A percentile compares a stretch with the other conserved stretches of the same genome.
Evolutionary conservation across 169 alveolate species (phyloP).

Genomic region (Ophryocystis elektroscirrha): DNA sequence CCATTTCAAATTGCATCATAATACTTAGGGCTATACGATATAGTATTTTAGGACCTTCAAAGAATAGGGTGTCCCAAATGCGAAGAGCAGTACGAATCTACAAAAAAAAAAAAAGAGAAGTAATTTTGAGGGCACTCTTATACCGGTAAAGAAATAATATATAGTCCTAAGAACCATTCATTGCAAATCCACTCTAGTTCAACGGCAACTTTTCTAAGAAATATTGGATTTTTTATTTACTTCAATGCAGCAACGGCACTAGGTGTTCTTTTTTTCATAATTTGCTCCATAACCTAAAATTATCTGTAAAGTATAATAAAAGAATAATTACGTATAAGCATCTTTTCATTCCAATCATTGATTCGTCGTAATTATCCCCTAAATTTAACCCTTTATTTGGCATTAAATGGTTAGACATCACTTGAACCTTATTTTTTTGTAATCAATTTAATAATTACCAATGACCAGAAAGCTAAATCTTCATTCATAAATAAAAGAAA

Average conservation of each 20-base stretch:
- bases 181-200: not conserved
- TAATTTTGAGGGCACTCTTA: not conserved
- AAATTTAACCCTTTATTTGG: too few species aligned
- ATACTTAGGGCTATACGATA: conserved; percentile 37
- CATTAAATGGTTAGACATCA: too few species aligned
- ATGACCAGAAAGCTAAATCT: conserved; percentile 51
- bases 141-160: not conserved
- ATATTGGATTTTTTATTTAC: not conserved
- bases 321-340: too few species aligned
- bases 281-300: too few species aligned
- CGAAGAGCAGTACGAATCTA: conserved; percentile 44
- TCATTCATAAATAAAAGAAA: conserved; percentile 43
- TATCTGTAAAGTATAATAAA: too few species aligned
- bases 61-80: conserved; percentile 47
- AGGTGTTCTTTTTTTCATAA: too few species aligned
- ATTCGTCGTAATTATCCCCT: too few species aligned
- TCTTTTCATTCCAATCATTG: too few species aligned
- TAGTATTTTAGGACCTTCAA: conserved; percentile 50
- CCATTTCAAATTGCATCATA: not conserved
- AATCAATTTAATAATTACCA: too few species aligned
- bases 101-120: not conserved
- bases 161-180: not conserved
- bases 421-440: too few species aligned
- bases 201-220: not conserved
- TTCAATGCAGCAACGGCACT: too few species aligned